Evolutionary conservation across 140 eudicot species (phyloP).

Genomic region (Oenanthe javanica): DNA sequence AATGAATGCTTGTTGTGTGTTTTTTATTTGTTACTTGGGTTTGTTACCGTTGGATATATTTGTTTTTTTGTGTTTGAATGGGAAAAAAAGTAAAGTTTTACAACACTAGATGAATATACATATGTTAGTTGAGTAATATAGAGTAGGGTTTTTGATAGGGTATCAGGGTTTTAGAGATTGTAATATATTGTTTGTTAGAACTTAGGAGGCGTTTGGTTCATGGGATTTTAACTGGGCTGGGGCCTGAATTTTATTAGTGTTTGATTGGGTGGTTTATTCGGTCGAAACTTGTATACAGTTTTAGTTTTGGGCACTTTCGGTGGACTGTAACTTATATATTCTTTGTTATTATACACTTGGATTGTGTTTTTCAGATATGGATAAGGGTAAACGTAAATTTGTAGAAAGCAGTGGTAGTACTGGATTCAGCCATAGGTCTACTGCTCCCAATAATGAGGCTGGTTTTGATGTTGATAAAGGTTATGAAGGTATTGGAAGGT

Average conservation of each 20-base stretch:
- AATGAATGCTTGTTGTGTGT: not conserved
- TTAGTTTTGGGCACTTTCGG: not conserved
- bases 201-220: not conserved
- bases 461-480: not conserved
- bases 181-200: not conserved
- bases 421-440: not conserved
- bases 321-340: not conserved
- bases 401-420: not conserved
- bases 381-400: not conserved
- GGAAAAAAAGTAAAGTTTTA: not conserved
- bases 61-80: not conserved
- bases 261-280: not conserved
- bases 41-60: not conserved
- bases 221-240: not conserved
- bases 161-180: not conserved
- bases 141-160: not conserved
- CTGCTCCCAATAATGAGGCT: not conserved
- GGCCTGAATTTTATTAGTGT: not conserved
- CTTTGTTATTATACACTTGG: not conserved
- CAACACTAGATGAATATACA: not conserved
- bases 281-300: not conserved
- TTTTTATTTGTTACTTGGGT: not conserved
- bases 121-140: too few species aligned
- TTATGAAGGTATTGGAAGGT: not conserved
- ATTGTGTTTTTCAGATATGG: not conserved